Percentiles rank a stretch among this genome's conserved stretches.
Conservation (phyloP, 306 rosid genomes). For the Ceratonia siliqua region DNA sequence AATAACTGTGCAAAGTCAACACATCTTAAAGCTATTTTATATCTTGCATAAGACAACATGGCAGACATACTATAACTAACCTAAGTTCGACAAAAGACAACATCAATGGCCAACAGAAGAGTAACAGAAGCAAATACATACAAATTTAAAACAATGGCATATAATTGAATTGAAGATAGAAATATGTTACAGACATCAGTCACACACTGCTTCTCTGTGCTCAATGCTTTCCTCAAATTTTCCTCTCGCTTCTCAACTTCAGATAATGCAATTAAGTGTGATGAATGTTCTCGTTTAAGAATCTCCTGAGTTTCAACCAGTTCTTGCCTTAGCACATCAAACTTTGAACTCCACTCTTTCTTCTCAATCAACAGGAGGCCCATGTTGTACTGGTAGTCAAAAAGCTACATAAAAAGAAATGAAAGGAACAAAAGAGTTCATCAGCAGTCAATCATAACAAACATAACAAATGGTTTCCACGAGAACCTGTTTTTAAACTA, state of each 20-base stretch:
- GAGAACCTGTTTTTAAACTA: background rate
- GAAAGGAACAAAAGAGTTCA: slow-evolving; percentile 17
- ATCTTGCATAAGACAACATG: background rate
- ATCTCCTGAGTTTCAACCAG: slow-evolving; percentile 78
- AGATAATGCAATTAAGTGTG: slow-evolving; percentile 70
- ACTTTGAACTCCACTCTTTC: slow-evolving; percentile 68
- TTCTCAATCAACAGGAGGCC: slow-evolving; percentile 90
- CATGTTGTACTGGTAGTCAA: slow-evolving; percentile 87
- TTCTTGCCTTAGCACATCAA: slow-evolving; percentile 58
- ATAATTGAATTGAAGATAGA: slow-evolving; percentile 11
- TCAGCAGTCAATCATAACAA: slow-evolving; percentile 21
- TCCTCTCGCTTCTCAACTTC: slow-evolving; percentile 78
- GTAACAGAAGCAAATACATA: slow-evolving; percentile 5
- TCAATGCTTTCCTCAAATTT: slow-evolving; percentile 62
- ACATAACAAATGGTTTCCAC: slow-evolving; percentile 16
- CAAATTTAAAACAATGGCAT: slow-evolving; percentile 6
- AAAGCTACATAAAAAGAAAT: slow-evolving; percentile 56
- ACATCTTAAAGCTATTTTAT: background rate
- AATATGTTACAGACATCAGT: slow-evolving; percentile 58
- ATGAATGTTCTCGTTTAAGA: slow-evolving; percentile 75
- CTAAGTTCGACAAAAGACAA: slow-evolving; percentile 10
- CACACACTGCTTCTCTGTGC: slow-evolving; percentile 69
- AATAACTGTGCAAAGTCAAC: background rate
- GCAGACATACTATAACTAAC: background rate
- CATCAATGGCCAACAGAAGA: background rate